A percentile compares a stretch with the other conserved stretches of the same genome.
These are phyloP conservation scores for Thalassiosira livingstoniorum DNA, from an alignment of 352 stramenopile species.

Conservation along the genomic window DNA sequence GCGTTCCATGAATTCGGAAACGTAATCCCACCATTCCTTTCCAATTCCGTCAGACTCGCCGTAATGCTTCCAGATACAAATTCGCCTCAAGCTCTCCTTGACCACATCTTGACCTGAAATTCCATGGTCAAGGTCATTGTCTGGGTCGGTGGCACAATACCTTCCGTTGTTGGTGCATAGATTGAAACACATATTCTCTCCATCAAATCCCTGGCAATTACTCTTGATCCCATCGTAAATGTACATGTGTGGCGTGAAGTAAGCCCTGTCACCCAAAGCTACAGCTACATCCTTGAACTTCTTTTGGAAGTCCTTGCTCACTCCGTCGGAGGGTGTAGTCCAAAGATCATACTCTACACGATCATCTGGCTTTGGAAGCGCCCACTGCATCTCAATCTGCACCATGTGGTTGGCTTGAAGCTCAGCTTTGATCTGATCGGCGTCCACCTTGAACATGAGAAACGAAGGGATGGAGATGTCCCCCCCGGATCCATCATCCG, in stretches of 20 bases:
- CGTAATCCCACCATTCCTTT: conserved; percentile 94
- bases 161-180: conserved; percentile 97
- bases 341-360: conserved; percentile 98
- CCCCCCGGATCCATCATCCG: conserved; percentile 94
- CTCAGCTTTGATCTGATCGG: conserved; percentile 91
- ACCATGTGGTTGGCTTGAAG: conserved; percentile 90
- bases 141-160: conserved; percentile 96
- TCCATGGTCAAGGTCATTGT: conserved; percentile 92
- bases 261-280: conserved; percentile 90
- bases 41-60: conserved; percentile 88
- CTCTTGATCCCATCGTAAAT: conserved; percentile 95
- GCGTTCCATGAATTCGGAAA: conserved; percentile 90
- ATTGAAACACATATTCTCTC: conserved; percentile 91
- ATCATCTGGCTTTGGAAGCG: conserved; percentile 92
- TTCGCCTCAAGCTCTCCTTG: conserved; percentile 90
- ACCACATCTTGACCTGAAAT: conserved; percentile 95
- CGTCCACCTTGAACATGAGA: conserved; percentile 94
- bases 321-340: conserved; percentile 92
- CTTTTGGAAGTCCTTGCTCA: conserved; percentile 73
- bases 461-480: conserved; percentile 98
- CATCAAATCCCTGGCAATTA: conserved; percentile 89
- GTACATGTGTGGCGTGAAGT: conserved; percentile 96
- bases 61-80: conserved; percentile 95
- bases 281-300: conserved; percentile 89
- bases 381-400: conserved; percentile 94